Percentiles rank a stretch among this genome's conserved stretches.
Conservation (phyloP, 1,284 basidiomycete species). For the Limonomyces culmigenus region DNA sequence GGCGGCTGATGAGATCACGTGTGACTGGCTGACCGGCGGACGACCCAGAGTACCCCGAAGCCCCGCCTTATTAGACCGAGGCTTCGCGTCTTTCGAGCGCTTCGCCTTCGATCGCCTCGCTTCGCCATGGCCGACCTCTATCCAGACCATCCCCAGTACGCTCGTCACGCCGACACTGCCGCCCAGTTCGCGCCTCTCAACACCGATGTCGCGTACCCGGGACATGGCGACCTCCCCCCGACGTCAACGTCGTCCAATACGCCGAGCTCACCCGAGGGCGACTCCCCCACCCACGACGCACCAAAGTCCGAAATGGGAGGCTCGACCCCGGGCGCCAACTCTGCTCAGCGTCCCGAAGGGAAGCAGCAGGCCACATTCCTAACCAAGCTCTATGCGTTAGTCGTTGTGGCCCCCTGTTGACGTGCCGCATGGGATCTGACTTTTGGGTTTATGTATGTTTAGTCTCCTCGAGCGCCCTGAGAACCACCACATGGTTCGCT, state of each 20-base stretch:
- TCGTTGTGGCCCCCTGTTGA: slow-evolving; percentile 13
- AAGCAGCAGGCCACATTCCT: slow-evolving; percentile 83
- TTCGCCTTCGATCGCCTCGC: slow-evolving; percentile 9
- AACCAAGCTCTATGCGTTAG: slow-evolving; percentile 82
- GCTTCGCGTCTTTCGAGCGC: background rate
- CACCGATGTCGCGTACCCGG: background rate
- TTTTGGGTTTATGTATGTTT: slow-evolving; percentile 7
- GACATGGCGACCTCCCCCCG: slow-evolving; percentile 18
- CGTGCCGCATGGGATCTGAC: slow-evolving; percentile 2
- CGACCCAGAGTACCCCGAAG: too few relatives aligned
- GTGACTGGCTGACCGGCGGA: too few relatives aligned
- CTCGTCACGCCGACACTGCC: slow-evolving; percentile 20
- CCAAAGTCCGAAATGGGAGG: background rate
- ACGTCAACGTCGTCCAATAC: slow-evolving; percentile 15
- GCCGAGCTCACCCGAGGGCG: slow-evolving; percentile 9
- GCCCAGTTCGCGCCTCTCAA: slow-evolving; percentile 16
- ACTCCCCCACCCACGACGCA: slow-evolving; percentile 7
- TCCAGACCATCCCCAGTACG: slow-evolving; percentile 31
- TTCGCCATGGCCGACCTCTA: slow-evolving; percentile 50
- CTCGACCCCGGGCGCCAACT: background rate
- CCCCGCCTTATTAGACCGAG: background rate
- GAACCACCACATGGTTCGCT: slow-evolving; percentile 84
- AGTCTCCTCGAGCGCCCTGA: slow-evolving; percentile 72
- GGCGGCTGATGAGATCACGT: too few relatives aligned
- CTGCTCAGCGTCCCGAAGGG: slow-evolving; percentile 17